These are phyloP conservation scores for Chlamydomonas urium DNA, from an alignment of 139 green algal species.

Conservation along the genomic window DNA sequence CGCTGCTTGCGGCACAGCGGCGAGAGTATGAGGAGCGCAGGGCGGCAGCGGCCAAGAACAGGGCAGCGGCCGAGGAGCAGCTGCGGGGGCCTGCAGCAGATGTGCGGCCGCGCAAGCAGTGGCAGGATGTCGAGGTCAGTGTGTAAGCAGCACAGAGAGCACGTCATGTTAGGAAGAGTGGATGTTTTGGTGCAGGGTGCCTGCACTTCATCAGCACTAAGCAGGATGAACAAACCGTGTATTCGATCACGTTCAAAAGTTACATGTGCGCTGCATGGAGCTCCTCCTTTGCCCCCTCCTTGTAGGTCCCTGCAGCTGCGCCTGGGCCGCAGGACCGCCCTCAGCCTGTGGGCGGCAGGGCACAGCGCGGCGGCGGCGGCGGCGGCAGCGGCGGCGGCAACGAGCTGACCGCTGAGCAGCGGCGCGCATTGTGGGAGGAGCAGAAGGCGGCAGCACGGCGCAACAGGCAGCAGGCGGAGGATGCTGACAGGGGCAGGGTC, in stretches of 20 bases:
- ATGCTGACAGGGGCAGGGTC: background rate
- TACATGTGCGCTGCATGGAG: too few relatives aligned
- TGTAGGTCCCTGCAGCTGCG: too few relatives aligned
- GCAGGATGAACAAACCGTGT: too few relatives aligned
- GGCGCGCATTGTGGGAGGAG: conserved; percentile 55
- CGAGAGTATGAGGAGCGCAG: background rate
- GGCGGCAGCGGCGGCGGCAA: background rate
- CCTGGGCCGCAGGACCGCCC: background rate
- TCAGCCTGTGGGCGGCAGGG: background rate
- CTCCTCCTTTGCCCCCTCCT: too few relatives aligned
- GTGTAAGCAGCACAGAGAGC: too few relatives aligned
- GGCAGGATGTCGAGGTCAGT: conserved; percentile 7
- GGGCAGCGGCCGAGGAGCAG: background rate
- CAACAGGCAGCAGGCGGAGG: conserved; percentile 29
- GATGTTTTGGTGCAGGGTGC: too few relatives aligned
- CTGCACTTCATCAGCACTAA: too few relatives aligned
- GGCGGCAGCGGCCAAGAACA: background rate
- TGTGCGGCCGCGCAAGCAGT: background rate
- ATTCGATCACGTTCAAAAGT: too few relatives aligned
- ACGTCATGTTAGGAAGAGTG: too few relatives aligned
- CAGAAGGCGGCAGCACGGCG: conserved; percentile 26
- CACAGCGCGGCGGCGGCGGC: background rate
- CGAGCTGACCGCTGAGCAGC: conserved; percentile 23
- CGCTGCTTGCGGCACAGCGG: too few relatives aligned
- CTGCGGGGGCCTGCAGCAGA: background rate